A percentile compares a stretch with the other conserved stretches of the same genome.
Evolutionary conservation across 306 rosid genomes (phyloP).

Genomic region (Pyrus pyrifolia): DNA sequence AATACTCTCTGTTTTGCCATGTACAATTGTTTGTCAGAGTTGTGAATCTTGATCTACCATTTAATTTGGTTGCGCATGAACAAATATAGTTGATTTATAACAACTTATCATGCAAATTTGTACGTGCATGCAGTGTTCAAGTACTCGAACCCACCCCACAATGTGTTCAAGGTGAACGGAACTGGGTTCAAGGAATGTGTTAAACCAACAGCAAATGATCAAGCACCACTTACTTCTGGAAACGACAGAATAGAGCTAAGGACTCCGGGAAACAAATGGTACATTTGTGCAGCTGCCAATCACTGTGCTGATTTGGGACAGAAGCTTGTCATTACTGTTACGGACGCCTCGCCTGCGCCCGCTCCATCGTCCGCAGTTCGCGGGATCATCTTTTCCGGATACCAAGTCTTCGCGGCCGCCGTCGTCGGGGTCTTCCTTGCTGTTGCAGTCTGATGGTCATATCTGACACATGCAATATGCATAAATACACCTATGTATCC

Average conservation of each 20-base stretch:
- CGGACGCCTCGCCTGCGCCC: not conserved
- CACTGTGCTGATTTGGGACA: not conserved
- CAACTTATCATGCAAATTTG: not conserved
- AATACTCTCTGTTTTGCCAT: not conserved
- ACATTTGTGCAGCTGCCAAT: not conserved
- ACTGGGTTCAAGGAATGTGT: constrained; percentile 6
- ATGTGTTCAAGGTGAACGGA: constrained; percentile 18
- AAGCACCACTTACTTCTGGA: not conserved
- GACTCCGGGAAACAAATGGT: constrained; percentile 16
- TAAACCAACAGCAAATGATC: not conserved
- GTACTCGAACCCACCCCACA: not conserved
- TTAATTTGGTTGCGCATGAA: too few species aligned
- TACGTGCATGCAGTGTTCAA: constrained; percentile 15
- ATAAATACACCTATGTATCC: not conserved
- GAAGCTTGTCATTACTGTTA: not conserved
- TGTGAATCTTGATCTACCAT: too few species aligned
- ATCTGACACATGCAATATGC: not conserved
- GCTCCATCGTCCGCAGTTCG: not conserved
- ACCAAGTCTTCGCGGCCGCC: not conserved
- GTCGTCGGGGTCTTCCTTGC: not conserved
- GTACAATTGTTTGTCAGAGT: not conserved
- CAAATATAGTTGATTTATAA: not conserved
- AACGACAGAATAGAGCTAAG: constrained; percentile 1
- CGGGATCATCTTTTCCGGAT: not conserved
- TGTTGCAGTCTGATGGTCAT: not conserved